Percentiles rank a stretch among this genome's conserved stretches.
Conservation (phyloP, 306 rosid species). For the Ammopiptanthus mongolicus region DNA sequence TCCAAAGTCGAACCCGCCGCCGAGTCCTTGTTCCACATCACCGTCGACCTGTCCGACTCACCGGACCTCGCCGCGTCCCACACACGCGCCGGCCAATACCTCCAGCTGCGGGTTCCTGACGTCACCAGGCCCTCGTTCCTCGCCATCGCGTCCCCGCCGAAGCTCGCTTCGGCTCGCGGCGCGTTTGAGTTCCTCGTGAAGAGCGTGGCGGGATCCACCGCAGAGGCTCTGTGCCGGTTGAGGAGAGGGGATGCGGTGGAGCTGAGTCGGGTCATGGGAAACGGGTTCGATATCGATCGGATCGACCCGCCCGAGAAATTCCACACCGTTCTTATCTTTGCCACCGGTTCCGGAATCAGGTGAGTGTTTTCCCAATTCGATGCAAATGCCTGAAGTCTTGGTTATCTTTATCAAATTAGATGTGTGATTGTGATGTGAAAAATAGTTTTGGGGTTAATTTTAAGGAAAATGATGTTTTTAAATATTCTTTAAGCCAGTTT, state of each 20-base stretch:
- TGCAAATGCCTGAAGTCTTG: not conserved
- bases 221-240: constrained; percentile 70
- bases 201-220: constrained; percentile 76
- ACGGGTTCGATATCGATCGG: constrained; percentile 59
- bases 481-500: too few relatives aligned
- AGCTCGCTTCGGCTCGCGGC: constrained; percentile 41
- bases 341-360: constrained; percentile 97
- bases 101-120: constrained; percentile 67
- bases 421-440: not conserved
- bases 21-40: constrained; percentile 73
- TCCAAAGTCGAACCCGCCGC: constrained; percentile 63
- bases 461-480: not conserved
- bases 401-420: not conserved
- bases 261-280: constrained; percentile 71
- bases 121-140: constrained; percentile 60
- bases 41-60: constrained; percentile 72
- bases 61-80: constrained; percentile 67
- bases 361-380: constrained; percentile 8
- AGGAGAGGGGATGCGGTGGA: constrained; percentile 85
- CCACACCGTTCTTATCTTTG: constrained; percentile 63
- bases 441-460: not conserved
- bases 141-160: constrained; percentile 93
- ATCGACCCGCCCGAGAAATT: constrained; percentile 69
- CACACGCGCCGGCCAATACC: constrained; percentile 84
- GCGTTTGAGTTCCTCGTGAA: constrained; percentile 86